phyloP scores from a whole-genome alignment of 2,329 filamentous ascomycete genomes.

The Hypomyces perniciosus region DNA sequence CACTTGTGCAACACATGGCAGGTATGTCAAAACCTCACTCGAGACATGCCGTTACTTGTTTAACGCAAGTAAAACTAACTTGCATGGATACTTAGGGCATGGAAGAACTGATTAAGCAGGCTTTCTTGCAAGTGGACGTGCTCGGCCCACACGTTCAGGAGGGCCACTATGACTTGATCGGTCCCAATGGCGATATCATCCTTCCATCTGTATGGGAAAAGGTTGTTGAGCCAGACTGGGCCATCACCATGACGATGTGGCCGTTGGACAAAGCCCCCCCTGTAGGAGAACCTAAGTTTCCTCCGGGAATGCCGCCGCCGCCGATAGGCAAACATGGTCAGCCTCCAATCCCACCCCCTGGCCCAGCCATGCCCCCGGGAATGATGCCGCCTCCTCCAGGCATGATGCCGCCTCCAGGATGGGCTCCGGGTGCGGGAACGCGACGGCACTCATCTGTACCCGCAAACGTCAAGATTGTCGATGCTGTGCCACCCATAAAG shows the following conservation, averaged over 20 bases:
- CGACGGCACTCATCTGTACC: constrained; percentile 3
- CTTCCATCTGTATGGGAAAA: constrained; percentile 74
- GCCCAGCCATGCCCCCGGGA: constrained; percentile 6
- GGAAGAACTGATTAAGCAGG: constrained; percentile 81
- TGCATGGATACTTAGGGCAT: constrained; percentile 54
- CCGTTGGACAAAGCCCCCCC: constrained; percentile 42
- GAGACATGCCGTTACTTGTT: background rate
- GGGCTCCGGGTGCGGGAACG: constrained; percentile 6
- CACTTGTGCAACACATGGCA: constrained; percentile 78
- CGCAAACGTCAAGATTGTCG: constrained; percentile 13
- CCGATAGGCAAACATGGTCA: background rate
- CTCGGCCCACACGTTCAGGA: constrained; percentile 71
- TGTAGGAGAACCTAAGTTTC: constrained; percentile 17
- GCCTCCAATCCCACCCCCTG: background rate
- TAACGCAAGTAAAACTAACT: constrained; percentile 8
- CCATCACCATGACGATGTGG: constrained; percentile 54
- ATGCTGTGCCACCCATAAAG: constrained; percentile 14
- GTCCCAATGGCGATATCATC: constrained; percentile 76
- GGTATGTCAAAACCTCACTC: constrained; percentile 44
- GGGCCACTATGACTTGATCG: constrained; percentile 74
- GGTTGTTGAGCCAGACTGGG: constrained; percentile 66
- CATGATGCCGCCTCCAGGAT: constrained; percentile 14
- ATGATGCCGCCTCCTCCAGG: constrained; percentile 4
- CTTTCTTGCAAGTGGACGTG: constrained; percentile 71
- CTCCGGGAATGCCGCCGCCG: constrained; percentile 13